Evolutionary conservation across 2,329 filamentous ascomycete genomes (phyloP).

Genomic region (Diaporthe sp.): DNA sequence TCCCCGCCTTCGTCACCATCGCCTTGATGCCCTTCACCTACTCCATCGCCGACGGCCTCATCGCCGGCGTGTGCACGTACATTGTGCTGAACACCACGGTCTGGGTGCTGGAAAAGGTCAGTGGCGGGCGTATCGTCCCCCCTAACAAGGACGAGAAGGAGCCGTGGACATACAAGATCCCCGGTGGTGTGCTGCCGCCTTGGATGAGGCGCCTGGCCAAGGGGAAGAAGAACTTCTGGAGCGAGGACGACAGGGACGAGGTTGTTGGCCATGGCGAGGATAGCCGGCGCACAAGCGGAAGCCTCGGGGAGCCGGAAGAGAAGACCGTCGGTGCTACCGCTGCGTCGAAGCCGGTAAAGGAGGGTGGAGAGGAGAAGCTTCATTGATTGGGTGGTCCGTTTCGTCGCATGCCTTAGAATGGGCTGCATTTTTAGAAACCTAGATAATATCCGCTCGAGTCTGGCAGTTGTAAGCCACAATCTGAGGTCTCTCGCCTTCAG

Average conservation of each 20-base stretch:
- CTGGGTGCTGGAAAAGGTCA: slow-evolving; percentile 76
- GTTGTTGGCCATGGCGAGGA: slow-evolving; percentile 25
- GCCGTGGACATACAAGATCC: slow-evolving; percentile 82
- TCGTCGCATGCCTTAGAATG: background rate
- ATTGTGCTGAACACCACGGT: slow-evolving; percentile 80
- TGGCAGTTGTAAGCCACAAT: background rate
- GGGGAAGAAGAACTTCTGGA: slow-evolving; percentile 84
- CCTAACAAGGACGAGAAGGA: slow-evolving; percentile 83
- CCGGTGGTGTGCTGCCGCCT: slow-evolving; percentile 80
- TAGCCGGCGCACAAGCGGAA: slow-evolving; percentile 30
- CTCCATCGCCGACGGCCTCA: slow-evolving; percentile 88
- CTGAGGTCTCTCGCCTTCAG: background rate
- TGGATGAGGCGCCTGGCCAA: slow-evolving; percentile 76
- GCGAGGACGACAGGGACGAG: slow-evolving; percentile 50
- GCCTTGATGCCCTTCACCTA: slow-evolving; percentile 92
- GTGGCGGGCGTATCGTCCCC: slow-evolving; percentile 79
- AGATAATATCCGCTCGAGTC: background rate
- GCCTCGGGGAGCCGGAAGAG: slow-evolving; percentile 23
- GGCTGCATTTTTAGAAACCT: background rate
- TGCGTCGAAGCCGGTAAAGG: slow-evolving; percentile 17
- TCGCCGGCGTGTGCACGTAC: slow-evolving; percentile 84
- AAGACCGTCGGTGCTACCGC: slow-evolving; percentile 31
- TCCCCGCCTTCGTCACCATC: slow-evolving; percentile 88
- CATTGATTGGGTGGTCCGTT: background rate
- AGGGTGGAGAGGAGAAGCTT: slow-evolving; percentile 17